Conservation (phyloP, 208 protist species). For the Histomonas meleagridis region DNA sequence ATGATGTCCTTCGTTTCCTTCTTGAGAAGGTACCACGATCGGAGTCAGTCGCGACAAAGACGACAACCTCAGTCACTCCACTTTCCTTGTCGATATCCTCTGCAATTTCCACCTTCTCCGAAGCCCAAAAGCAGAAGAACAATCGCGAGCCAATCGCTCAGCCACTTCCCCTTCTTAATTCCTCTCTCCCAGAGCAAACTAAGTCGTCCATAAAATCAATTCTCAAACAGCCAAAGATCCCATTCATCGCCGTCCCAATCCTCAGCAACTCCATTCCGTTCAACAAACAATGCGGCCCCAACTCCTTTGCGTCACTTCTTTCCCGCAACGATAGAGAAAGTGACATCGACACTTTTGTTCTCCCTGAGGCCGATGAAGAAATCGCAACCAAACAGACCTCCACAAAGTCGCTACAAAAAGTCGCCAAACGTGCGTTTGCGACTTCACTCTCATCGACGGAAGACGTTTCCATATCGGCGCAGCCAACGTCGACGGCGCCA, state of each 20-base stretch:
- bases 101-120: neutral
- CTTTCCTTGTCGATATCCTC: neutral
- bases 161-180: neutral
- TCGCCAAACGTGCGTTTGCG: neutral
- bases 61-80: neutral
- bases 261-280: neutral
- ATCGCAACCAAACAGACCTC: no score
- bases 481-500: neutral
- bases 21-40: neutral
- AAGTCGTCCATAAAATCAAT: neutral
- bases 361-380: neutral
- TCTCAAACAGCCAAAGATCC: neutral
- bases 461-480: no score
- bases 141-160: neutral
- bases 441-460: neutral
- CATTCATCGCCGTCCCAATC: neutral
- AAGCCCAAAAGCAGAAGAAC: neutral
- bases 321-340: neutral
- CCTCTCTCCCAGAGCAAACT: no score
- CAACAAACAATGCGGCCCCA: neutral
- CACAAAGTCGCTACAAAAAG: neutral
- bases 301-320: slow-evolving; percentile 24
- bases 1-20: neutral
- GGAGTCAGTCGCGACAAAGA: neutral
- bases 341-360: neutral